Conservation (phyloP, 192 early-diverging fungal genomes). For the Endogone sp. region DNA sequence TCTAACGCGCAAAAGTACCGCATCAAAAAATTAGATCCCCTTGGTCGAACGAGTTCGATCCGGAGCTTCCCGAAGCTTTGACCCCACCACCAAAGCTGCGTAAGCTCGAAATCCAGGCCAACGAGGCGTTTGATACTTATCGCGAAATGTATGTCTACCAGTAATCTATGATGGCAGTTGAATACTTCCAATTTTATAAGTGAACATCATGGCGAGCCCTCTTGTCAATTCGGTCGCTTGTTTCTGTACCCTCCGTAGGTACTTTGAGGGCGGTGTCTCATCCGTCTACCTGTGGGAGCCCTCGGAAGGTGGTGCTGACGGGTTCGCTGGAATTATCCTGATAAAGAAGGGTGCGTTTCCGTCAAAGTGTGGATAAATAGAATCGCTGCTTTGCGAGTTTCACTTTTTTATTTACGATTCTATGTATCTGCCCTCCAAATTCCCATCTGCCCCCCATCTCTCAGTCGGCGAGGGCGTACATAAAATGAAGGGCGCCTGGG, state of each 20-base stretch:
- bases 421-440: neutral
- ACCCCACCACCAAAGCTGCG: slow-evolving; percentile 77
- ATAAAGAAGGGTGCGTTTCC: slow-evolving; percentile 87
- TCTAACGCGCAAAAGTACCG: too few relatives aligned
- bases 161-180: too few relatives aligned
- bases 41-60: slow-evolving; percentile 95
- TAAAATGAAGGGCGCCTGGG: slow-evolving; percentile 90
- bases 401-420: neutral
- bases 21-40: slow-evolving; percentile 93
- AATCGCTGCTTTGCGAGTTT: neutral
- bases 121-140: slow-evolving; percentile 96
- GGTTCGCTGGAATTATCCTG: slow-evolving; percentile 91
- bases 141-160: slow-evolving; percentile 73
- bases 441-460: neutral
- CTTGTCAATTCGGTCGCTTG: neutral
- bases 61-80: slow-evolving; percentile 73
- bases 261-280: slow-evolving; percentile 93
- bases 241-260: slow-evolving; percentile 33
- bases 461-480: slow-evolving; percentile 59
- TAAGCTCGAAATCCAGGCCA: slow-evolving; percentile 85
- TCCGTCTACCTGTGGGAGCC: slow-evolving; percentile 97
- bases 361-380: neutral
- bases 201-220: neutral
- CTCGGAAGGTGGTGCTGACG: slow-evolving; percentile 61
- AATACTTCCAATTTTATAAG: neutral